Evolutionary conservation across 495 filamentous ascomycete species (phyloP), one percentile per base, ranked within the genome.

Genomic region (Cryomyces antarcticus): DNA sequence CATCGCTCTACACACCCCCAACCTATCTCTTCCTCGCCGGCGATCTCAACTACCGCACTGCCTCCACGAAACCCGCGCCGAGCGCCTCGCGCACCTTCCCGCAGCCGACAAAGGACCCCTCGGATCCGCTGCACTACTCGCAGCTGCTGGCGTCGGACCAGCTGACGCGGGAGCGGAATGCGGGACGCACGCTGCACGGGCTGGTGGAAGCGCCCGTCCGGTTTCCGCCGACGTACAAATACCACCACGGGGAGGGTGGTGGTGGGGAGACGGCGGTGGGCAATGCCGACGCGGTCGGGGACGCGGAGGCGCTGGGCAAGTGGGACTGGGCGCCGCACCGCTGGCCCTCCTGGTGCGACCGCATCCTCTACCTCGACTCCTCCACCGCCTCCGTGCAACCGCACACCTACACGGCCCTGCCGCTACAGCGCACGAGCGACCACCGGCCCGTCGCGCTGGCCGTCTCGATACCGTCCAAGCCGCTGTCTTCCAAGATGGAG

Each of bases 141-240:
- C 63, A 70, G n/a, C 74, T 88, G 41, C 60, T 93, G 13, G 52
- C 63, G 29, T 58, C 68, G 4, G 89, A 97, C 53, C 89, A 97
- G 58, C 71, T 96, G 13, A 70, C 55, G 5, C 67, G 67, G 9
- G 84, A 95, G 55, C 72, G 68, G 41, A 54, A 56, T 6, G 70
- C 73, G 7, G 70, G 73, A 0, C 67, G 71, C 10, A 79, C 78
- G 9, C 65, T 85, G 33, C 83, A 95, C 39, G 78, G 82, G 24
- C 57, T 97, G 6, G 55, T 57, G 4, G 89, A 97, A 61, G 73
- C 76, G 3, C 61, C 70, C 1, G 72, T 96, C 45, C 53, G 59
- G 5, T 97, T 96, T 52, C 82, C 82, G 3, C 89, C 89, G 7
- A 95, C 89, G 0, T 97, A 97, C 64, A 97, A 97, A 57, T 86